Percentiles rank a stretch among this genome's conserved stretches.
phyloP scores from a whole-genome alignment of 1,139 yeast species.

The Debaryomyces nepalensis region DNA sequence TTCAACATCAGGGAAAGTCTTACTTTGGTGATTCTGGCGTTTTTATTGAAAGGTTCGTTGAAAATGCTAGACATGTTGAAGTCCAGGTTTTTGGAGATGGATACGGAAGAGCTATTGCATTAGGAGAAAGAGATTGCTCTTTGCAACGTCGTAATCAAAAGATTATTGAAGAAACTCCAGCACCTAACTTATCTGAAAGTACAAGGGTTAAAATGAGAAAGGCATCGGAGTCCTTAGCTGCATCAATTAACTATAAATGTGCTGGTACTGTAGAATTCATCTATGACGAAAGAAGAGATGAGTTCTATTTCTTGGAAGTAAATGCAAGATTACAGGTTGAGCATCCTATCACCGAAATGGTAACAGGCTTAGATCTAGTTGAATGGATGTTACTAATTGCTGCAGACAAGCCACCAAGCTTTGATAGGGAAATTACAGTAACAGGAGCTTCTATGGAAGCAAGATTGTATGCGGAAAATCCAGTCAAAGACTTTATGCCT shows the following conservation, averaged over 20 bases:
- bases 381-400: conserved; percentile 97
- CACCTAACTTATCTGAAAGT: conserved; percentile 84
- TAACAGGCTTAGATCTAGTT: conserved; percentile 90
- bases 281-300: conserved; percentile 82
- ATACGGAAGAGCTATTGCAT: conserved; percentile 83
- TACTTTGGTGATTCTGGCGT: conserved; percentile 96
- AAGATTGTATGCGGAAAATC: conserved; percentile 93
- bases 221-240: conserved; percentile 83
- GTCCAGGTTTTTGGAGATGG: conserved; percentile 98
- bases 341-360: conserved; percentile 96
- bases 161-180: conserved; percentile 96
- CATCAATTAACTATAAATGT: conserved; percentile 84
- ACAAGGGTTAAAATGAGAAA: conserved; percentile 76
- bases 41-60: conserved; percentile 90
- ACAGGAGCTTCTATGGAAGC: conserved; percentile 97
- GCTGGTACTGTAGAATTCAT: conserved; percentile 98
- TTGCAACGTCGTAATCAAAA: conserved; percentile 96
- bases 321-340: conserved; percentile 97
- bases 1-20: conserved; percentile 89
- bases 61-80: conserved; percentile 93
- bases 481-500: conserved; percentile 92
- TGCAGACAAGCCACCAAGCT: conserved; percentile 85
- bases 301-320: conserved; percentile 92
- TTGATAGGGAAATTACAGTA: conserved; percentile 58
- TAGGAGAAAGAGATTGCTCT: conserved; percentile 98